These are phyloP conservation scores for Apiospora malaysiana DNA, from an alignment of 2,329 filamentous ascomycete genomes.

Conservation along the genomic window DNA sequence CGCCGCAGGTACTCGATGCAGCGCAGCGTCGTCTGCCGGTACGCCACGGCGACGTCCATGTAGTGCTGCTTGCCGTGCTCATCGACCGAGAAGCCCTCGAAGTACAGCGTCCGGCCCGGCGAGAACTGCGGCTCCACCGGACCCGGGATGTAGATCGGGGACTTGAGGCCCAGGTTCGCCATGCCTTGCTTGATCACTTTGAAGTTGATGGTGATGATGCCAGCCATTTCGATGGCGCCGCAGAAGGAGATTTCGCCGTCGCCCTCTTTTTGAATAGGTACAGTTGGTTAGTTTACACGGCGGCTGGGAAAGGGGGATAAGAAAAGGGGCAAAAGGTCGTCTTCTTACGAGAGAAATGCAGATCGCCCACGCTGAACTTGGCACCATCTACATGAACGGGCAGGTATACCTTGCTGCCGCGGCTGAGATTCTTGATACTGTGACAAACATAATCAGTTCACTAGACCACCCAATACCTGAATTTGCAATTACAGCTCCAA, in stretches of 20 bases:
- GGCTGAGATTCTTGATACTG: constrained; percentile 79
- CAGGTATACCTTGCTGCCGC: constrained; percentile 83
- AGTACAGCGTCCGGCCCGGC: constrained; percentile 80
- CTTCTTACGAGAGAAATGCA: constrained; percentile 73
- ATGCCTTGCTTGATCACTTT: constrained; percentile 84
- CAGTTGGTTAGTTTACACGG: not conserved
- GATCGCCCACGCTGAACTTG: constrained; percentile 88
- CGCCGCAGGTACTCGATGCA: constrained; percentile 81
- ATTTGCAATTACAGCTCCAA: not conserved
- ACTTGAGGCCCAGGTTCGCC: constrained; percentile 75
- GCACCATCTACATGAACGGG: constrained; percentile 87
- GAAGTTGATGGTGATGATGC: constrained; percentile 89
- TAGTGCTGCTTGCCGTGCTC: constrained; percentile 89
- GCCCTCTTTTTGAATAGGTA: constrained; percentile 60
- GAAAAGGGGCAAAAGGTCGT: not conserved
- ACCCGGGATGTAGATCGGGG: constrained; percentile 83
- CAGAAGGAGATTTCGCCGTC: constrained; percentile 92
- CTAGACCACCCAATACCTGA: constrained; percentile 1
- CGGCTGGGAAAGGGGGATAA: no score
- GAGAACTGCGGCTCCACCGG: constrained; percentile 90
- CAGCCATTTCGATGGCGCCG: constrained; percentile 93
- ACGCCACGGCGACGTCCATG: constrained; percentile 84
- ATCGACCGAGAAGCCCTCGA: constrained; percentile 91
- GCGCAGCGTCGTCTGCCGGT: constrained; percentile 78
- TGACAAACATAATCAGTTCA: constrained; percentile 16